A percentile compares a stretch with the other conserved stretches of the same genome.
Conservation (phyloP, 2,329 filamentous ascomycete genomes). For the Cadophora luteo-olivacea region DNA sequence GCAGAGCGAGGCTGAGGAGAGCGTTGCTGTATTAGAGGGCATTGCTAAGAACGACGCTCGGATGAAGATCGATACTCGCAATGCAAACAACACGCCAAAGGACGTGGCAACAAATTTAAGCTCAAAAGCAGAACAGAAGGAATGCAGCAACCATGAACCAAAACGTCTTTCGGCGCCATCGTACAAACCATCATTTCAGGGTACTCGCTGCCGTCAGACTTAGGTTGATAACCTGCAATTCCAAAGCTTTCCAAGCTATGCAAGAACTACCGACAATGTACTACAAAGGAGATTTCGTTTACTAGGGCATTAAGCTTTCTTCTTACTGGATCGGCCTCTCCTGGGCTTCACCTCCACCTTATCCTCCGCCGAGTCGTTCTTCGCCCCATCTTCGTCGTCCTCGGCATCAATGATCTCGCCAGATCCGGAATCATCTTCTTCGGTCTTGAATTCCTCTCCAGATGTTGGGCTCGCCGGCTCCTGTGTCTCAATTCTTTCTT, state of each 20-base stretch:
- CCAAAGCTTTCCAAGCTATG: background rate
- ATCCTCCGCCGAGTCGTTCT: conserved; percentile 19
- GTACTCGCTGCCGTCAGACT: background rate
- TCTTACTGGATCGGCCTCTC: conserved; percentile 33
- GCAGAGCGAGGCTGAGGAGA: background rate
- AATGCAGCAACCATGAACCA: background rate
- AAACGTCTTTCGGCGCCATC: background rate
- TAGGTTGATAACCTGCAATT: background rate
- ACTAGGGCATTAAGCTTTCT: conserved; percentile 30
- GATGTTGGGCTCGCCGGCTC: conserved; percentile 25
- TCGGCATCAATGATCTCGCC: conserved; percentile 21
- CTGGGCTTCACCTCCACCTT: conserved; percentile 32
- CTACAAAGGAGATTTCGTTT: conserved; percentile 12
- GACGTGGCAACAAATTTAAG: background rate
- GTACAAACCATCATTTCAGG: background rate
- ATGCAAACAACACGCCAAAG: background rate
- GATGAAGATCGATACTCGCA: background rate
- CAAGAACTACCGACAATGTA: conserved; percentile 3
- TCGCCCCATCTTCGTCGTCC: conserved; percentile 23
- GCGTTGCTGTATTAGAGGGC: background rate
- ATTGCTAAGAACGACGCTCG: background rate
- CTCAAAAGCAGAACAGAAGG: background rate
- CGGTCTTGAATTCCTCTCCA: conserved; percentile 20
- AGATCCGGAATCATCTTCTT: conserved; percentile 13
- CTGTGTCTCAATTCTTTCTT: conserved; percentile 38